Evolutionary conservation across 2,329 filamentous ascomycete genomes (phyloP), one percentile per base, ranked within the genome.

Genomic region (Xylaria sp.): DNA sequence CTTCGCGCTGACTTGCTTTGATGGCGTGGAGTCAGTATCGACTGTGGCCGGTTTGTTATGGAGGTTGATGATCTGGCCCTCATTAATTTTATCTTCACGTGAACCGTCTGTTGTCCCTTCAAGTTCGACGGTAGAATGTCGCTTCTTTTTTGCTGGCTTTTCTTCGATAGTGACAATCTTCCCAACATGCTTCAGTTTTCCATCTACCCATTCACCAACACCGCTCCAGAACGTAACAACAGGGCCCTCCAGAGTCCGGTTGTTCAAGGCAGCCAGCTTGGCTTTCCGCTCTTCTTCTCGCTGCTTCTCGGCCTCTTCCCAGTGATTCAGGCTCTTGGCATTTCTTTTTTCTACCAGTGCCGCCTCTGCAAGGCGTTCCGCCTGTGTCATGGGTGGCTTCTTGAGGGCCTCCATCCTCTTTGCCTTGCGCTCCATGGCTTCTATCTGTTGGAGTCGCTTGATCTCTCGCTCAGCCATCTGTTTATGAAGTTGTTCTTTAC

Each of bases 201-300:
- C 92, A 75, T 93, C 91, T 65, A 91, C 86, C 87, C 93, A 95
- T 75, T 93, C 89, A 41, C 92, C 92, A 71, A 93, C 88, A n/a
- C 95, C 96, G 80, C 94, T 98, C 91, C 94, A 98, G 80, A 92
- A 95, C 1, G 93, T 93, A 51, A 98, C 90, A 12, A 98, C 93
- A 0, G 96, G 94, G 0, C 96, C 96, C 63, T 95, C 91, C 9
- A 98, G 86, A 60, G 92, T 93, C 58, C 94, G 89, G 78, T 94
- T 93, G 76, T 97, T 92, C 74, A 98, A 84, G 15, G 95, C 96
- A 48, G 95, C 94, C 57, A 98, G 85, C 81, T 92, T 95, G 50
- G 90, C 92, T 72, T 90, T 88, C 70, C 95, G 88, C 77, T 97
- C 92, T 75, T 95, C 93, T 73, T 94, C 92, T 68, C 95, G 90